Percentiles rank a stretch among this genome's conserved stretches.
Conservation (phyloP, 495 filamentous ascomycete species). For the Annulohypoxylon moriforme region DNA sequence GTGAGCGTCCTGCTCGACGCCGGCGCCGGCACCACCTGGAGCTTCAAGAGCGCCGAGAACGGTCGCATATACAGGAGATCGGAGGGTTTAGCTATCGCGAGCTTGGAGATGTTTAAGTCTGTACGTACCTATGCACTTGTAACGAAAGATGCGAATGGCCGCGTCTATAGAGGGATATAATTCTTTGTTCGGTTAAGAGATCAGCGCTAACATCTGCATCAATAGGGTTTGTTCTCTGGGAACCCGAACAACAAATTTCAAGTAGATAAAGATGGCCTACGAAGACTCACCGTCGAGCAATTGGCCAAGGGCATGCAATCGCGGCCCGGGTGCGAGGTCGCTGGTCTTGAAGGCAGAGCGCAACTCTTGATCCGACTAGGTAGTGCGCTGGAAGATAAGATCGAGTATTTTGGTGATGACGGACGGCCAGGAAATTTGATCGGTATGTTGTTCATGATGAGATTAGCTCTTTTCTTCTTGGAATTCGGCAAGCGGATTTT, state of each 20-base stretch:
- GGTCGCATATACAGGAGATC: constrained; percentile 85
- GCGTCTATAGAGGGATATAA: background rate
- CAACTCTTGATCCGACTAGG: constrained; percentile 81
- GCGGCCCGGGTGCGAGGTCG: constrained; percentile 80
- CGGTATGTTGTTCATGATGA: constrained; percentile 65
- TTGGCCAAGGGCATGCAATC: constrained; percentile 85
- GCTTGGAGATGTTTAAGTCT: constrained; percentile 95
- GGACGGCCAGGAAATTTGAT: constrained; percentile 94
- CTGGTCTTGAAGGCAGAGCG: constrained; percentile 87
- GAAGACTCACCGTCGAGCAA: constrained; percentile 76
- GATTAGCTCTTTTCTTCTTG: background rate
- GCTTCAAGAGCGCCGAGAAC: constrained; percentile 90
- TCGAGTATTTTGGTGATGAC: constrained; percentile 85
- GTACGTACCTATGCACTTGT: constrained; percentile 41
- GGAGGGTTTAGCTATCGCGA: constrained; percentile 93
- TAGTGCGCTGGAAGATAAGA: constrained; percentile 77
- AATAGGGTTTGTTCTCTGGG: constrained; percentile 85
- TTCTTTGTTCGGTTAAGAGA: background rate
- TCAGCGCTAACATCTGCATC: constrained; percentile 18
- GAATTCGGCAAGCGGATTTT: background rate
- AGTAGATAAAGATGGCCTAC: constrained; percentile 86
- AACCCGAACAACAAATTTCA: constrained; percentile 82
- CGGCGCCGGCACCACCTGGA: constrained; percentile 85
- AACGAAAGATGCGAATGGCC: background rate
- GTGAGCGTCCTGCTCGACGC: constrained; percentile 92